A percentile compares a stretch with the other conserved stretches of the same genome.
These are phyloP conservation scores for Carallia brachiata DNA, from an alignment of 345 rosid genomes.

Conservation along the genomic window DNA sequence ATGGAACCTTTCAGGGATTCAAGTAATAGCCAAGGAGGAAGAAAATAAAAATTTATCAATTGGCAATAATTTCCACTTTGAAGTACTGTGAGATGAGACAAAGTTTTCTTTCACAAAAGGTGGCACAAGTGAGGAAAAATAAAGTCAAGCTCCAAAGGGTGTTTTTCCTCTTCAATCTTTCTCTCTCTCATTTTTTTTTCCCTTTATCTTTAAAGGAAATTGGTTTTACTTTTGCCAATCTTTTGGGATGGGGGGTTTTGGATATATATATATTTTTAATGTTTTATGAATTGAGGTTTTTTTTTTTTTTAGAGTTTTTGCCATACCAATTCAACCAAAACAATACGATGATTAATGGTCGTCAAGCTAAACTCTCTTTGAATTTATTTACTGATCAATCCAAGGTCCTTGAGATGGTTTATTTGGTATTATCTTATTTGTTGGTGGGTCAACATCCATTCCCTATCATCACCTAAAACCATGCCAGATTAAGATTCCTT, in stretches of 20 bases:
- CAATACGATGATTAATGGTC: slow-evolving; percentile 34
- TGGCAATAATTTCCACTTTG: slow-evolving; percentile 23
- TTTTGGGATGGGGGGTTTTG: neutral
- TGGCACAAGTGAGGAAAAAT: neutral
- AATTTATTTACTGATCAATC: slow-evolving; percentile 18
- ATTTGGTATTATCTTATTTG: slow-evolving; percentile 86
- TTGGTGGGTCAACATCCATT: slow-evolving; percentile 94
- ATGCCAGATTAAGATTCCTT: slow-evolving; percentile 81
- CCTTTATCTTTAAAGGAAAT: no score
- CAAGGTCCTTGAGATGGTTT: slow-evolving; percentile 45
- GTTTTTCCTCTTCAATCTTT: neutral
- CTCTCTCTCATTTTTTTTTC: neutral
- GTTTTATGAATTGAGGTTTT: neutral
- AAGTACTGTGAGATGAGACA: slow-evolving; percentile 26
- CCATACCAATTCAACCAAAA: slow-evolving; percentile 33
- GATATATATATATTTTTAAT: neutral
- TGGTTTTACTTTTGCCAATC: no score
- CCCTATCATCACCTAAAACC: slow-evolving; percentile 93
- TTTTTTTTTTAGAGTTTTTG: slow-evolving; percentile 3
- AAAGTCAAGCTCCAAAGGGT: slow-evolving; percentile 9
- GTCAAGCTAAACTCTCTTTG: slow-evolving; percentile 54
- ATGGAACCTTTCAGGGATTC: slow-evolving; percentile 36
- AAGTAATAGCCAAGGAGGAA: slow-evolving; percentile 28
- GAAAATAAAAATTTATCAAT: slow-evolving; percentile 12
- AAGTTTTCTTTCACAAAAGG: slow-evolving; percentile 22